phyloP scores from a whole-genome alignment of 106 monocot species.

The Acorus calamus region DNA sequence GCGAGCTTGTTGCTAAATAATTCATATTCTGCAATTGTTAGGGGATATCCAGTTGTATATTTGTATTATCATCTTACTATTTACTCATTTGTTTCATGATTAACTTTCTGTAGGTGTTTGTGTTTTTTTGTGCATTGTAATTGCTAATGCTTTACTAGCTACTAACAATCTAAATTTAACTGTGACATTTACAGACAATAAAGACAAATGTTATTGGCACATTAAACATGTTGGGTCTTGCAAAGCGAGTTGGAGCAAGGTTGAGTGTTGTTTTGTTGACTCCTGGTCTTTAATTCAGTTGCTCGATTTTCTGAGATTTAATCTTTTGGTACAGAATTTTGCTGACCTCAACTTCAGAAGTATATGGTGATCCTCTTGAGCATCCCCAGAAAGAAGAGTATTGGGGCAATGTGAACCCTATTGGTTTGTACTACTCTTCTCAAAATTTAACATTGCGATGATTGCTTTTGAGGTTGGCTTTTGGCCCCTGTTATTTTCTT shows the following conservation, averaged over 20 bases:
- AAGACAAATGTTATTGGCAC: constrained; percentile 28
- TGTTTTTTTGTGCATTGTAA: no score
- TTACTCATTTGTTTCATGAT: no score
- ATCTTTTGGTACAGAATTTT: constrained; percentile 49
- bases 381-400: constrained; percentile 96
- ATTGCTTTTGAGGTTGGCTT: no score
- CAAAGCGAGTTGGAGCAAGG: constrained; percentile 25
- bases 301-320: background rate
- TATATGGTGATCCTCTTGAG: constrained; percentile 97
- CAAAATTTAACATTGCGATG: no score
- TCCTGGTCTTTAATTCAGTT: background rate
- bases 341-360: constrained; percentile 92
- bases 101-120: no score
- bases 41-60: no score
- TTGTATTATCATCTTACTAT: no score
- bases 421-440: constrained; percentile 35
- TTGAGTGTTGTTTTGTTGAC: background rate
- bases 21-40: no score
- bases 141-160: no score
- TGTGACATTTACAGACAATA: constrained; percentile 17
- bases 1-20: no score
- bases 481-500: no score
- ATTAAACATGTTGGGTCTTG: constrained; percentile 26
- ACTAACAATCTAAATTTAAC: no score
- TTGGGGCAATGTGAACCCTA: constrained; percentile 99